Conservation (phyloP, 192 early-diverging fungal genomes). For the Anaeromyces robustus region DNA sequence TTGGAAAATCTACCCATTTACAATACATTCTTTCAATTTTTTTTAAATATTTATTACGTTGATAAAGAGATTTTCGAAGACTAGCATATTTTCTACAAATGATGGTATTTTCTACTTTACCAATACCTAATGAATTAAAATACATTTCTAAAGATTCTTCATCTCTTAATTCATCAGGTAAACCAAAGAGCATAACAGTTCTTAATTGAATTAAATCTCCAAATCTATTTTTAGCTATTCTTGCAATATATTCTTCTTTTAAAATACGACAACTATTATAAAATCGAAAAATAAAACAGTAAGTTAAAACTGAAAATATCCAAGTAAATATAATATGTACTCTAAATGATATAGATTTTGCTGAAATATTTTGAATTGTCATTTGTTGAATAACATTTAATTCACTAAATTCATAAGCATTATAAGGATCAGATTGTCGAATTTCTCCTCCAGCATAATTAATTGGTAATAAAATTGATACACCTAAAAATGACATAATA, state of each 20-base stretch:
- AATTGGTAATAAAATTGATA: conserved; percentile 22
- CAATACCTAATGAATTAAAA: conserved; percentile 35
- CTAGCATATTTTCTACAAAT: conserved; percentile 31
- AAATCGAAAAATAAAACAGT: conserved; percentile 23
- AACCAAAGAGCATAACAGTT: conserved; percentile 32
- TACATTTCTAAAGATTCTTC: conserved; percentile 28
- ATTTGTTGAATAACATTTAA: conserved; percentile 12
- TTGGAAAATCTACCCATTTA: neutral
- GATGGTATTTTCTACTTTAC: conserved; percentile 26
- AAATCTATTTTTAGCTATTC: conserved; percentile 19
- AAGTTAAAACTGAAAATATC: conserved; percentile 27
- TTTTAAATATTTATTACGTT: conserved; percentile 20
- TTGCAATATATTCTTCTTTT: conserved; percentile 21
- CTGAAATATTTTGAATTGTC: conserved; percentile 28
- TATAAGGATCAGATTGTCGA: conserved; percentile 4
- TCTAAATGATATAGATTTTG: conserved; percentile 15
- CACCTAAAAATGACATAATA: conserved; percentile 20
- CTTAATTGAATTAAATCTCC: conserved; percentile 30
- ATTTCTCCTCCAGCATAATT: conserved; percentile 17
- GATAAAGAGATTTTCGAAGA: conserved; percentile 19
- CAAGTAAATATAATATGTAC: conserved; percentile 29
- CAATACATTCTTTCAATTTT: conserved; percentile 22
- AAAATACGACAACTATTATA: conserved; percentile 24
- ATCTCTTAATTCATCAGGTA: conserved; percentile 24
- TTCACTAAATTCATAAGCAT: conserved; percentile 10